These are phyloP conservation scores for Aspergillus japonicus DNA, from an alignment of 2,329 filamentous ascomycete species.

Conservation along the genomic window DNA sequence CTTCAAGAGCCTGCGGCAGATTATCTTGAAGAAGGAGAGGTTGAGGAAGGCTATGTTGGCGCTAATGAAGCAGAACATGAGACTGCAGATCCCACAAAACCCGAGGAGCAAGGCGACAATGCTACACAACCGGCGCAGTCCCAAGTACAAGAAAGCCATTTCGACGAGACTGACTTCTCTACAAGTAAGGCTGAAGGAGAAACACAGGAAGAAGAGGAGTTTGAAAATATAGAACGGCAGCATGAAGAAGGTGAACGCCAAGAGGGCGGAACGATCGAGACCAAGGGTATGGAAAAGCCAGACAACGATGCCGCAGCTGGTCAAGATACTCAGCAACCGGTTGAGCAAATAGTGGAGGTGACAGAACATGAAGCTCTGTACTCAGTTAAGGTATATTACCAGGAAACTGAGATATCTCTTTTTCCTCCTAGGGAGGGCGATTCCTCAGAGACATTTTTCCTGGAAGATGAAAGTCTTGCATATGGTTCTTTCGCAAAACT, in stretches of 20 bases:
- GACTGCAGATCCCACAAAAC: slow-evolving; percentile 6
- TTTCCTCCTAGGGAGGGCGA: slow-evolving; percentile 57
- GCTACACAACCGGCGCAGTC: slow-evolving; percentile 2
- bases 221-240: slow-evolving; percentile 10
- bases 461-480: slow-evolving; percentile 57
- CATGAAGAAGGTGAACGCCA: slow-evolving; percentile 8
- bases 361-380: slow-evolving; percentile 31
- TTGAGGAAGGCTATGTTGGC: slow-evolving; percentile 12
- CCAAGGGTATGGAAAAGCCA: background rate
- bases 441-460: slow-evolving; percentile 55
- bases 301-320: background rate
- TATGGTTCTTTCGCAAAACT: slow-evolving; percentile 54
- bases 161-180: slow-evolving; percentile 11
- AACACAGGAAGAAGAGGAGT: slow-evolving; percentile 5
- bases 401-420: slow-evolving; percentile 56
- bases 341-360: slow-evolving; percentile 8
- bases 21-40: slow-evolving; percentile 4
- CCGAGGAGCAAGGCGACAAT: slow-evolving; percentile 8
- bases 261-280: background rate
- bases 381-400: slow-evolving; percentile 56
- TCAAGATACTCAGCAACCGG: background rate
- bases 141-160: slow-evolving; percentile 19
- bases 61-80: slow-evolving; percentile 25
- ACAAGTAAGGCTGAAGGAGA: slow-evolving; percentile 10
- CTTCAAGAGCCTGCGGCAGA: slow-evolving; percentile 11